A percentile compares a stretch with the other conserved stretches of the same genome.
Evolutionary conservation across 306 rosid genomes (phyloP).

Genomic region (Corylus heterophylla): DNA sequence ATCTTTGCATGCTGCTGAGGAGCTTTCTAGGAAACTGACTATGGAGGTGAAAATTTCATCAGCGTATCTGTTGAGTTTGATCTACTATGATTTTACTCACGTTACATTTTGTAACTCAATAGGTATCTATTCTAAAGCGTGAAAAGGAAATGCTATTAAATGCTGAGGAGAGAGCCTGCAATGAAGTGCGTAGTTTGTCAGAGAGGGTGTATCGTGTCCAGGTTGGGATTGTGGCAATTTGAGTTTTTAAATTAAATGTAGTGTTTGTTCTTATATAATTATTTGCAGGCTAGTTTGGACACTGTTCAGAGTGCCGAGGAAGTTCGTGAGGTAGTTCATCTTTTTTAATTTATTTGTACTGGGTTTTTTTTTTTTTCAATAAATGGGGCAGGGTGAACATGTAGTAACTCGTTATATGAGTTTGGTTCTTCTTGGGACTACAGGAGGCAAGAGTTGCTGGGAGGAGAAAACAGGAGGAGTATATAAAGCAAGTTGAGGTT

Average conservation of each 20-base stretch:
- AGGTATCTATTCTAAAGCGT: constrained; percentile 69
- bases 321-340: constrained; percentile 71
- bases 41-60: constrained; percentile 67
- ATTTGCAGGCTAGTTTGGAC: constrained; percentile 74
- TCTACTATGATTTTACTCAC: constrained; percentile 13
- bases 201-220: constrained; percentile 83
- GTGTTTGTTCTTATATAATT: constrained; percentile 35
- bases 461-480: constrained; percentile 80
- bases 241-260: not conserved
- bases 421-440: constrained; percentile 20
- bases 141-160: constrained; percentile 79
- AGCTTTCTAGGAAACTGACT: constrained; percentile 59
- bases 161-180: constrained; percentile 92
- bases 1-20: constrained; percentile 70
- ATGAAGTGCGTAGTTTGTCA: constrained; percentile 77
- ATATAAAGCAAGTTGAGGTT: constrained; percentile 74
- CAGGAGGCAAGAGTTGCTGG: constrained; percentile 92
- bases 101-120: constrained; percentile 13
- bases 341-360: not conserved
- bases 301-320: constrained; percentile 83
- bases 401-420: not conserved
- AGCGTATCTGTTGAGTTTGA: not conserved
- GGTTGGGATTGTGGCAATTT: constrained; percentile 43
- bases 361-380: not conserved
- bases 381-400: not conserved